Evolutionary conservation across 2,329 filamentous ascomycete species (phyloP).

Genomic region (Sarocladiaceae sp.): DNA sequence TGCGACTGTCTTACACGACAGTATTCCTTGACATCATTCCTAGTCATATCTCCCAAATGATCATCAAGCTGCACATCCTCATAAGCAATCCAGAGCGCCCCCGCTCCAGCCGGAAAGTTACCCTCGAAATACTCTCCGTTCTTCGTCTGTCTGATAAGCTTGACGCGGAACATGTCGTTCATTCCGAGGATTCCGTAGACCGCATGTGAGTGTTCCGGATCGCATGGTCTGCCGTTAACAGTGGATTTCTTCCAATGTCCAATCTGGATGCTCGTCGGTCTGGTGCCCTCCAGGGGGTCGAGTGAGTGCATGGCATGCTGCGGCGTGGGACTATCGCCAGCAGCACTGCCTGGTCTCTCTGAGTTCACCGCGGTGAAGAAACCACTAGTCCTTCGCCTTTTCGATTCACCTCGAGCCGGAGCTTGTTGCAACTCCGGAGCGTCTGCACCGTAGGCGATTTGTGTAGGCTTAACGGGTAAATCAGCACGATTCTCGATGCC

Average conservation of each 20-base stretch:
- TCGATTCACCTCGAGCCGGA: conserved; percentile 31
- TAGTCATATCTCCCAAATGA: conserved; percentile 45
- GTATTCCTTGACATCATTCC: conserved; percentile 60
- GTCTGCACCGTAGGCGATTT: conserved; percentile 47
- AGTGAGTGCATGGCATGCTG: conserved; percentile 15
- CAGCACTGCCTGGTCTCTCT: conserved; percentile 18
- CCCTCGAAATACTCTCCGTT: conserved; percentile 54
- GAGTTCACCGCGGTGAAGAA: conserved; percentile 29
- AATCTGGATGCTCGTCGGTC: conserved; percentile 54
- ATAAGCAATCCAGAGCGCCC: conserved; percentile 59
- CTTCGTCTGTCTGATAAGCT: conserved; percentile 55
- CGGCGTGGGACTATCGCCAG: not conserved
- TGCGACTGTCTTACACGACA: conserved; percentile 57
- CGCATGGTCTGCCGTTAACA: conserved; percentile 27
- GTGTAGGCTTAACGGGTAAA: conserved; percentile 13
- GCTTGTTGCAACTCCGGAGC: conserved; percentile 37
- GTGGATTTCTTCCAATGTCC: conserved; percentile 57
- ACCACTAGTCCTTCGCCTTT: conserved; percentile 43
- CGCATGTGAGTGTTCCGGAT: conserved; percentile 49
- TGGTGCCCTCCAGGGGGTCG: conserved; percentile 45
- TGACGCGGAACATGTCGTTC: conserved; percentile 63
- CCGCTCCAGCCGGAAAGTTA: conserved; percentile 57
- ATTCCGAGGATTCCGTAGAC: conserved; percentile 59
- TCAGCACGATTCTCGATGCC: conserved; percentile 4
- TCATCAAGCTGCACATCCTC: conserved; percentile 57